Evolutionary conservation across 2,329 filamentous ascomycete species (phyloP).

Genomic region (Golovinomyces cichoracearum): DNA sequence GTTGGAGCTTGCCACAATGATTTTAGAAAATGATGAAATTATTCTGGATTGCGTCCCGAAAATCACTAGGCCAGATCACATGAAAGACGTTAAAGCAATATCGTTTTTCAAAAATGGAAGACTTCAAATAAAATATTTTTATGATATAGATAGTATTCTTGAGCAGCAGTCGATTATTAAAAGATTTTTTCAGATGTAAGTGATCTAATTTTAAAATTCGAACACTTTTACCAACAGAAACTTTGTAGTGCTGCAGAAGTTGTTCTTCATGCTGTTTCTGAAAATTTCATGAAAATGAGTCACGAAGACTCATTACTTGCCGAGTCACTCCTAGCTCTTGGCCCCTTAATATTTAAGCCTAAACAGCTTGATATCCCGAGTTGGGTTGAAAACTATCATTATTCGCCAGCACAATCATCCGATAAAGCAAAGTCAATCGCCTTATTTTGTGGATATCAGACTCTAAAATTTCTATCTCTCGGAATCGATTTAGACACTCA

Average conservation of each 20-base stretch:
- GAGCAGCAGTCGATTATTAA: constrained; percentile 6
- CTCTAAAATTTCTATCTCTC: constrained; percentile 22
- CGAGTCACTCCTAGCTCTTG: constrained; percentile 15
- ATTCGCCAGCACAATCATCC: constrained; percentile 16
- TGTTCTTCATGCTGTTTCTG: constrained; percentile 6
- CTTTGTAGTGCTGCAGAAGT: constrained; percentile 6
- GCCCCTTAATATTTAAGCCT: background rate
- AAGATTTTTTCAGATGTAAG: constrained; percentile 9
- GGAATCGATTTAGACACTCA: constrained; percentile 24
- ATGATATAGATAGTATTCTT: constrained; percentile 7
- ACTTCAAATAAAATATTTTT: constrained; percentile 8
- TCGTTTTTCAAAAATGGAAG: constrained; percentile 4
- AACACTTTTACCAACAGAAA: background rate
- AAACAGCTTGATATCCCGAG: constrained; percentile 4
- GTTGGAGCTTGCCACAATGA: constrained; percentile 8
- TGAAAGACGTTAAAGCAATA: constrained; percentile 7
- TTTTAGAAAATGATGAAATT: constrained; percentile 8
- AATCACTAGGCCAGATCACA: constrained; percentile 4
- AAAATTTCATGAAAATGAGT: constrained; percentile 7
- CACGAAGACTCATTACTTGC: constrained; percentile 17
- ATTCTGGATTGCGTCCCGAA: constrained; percentile 9
- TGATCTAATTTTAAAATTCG: background rate
- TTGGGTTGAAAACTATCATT: constrained; percentile 5
- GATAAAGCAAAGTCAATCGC: constrained; percentile 5
- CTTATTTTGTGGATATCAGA: constrained; percentile 13